These are phyloP conservation scores for Naematelia aurantialba DNA, from an alignment of 768 basidiomycete species.

Conservation along the genomic window DNA sequence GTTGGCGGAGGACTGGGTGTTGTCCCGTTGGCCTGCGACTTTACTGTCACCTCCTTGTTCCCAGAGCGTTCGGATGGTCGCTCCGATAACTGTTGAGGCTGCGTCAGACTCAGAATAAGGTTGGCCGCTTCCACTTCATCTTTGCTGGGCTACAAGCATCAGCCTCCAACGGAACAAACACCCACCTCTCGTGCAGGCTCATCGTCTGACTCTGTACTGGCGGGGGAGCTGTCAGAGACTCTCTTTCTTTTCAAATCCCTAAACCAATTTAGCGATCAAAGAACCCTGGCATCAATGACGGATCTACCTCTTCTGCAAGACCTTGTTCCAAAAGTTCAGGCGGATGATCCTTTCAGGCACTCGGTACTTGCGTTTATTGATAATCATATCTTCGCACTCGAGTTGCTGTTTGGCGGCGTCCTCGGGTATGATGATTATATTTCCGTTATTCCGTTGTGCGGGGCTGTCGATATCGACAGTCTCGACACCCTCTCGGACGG, in stretches of 20 bases:
- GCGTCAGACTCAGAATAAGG: slow-evolving; percentile 21
- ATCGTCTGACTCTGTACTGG: slow-evolving; percentile 3
- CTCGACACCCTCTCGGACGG: slow-evolving; percentile 64
- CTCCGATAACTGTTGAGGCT: background rate
- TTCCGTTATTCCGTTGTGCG: slow-evolving; percentile 80
- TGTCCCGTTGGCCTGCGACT: background rate
- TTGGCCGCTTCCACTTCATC: slow-evolving; percentile 37
- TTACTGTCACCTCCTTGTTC: no score
- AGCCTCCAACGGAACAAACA: background rate
- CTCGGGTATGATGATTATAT: slow-evolving; percentile 77
- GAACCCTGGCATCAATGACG: no score
- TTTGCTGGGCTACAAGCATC: slow-evolving; percentile 1
- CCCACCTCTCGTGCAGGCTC: background rate
- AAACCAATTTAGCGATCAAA: no score
- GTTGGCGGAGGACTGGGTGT: no score
- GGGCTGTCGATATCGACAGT: slow-evolving; percentile 73
- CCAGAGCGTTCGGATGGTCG: no score
- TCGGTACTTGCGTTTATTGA: slow-evolving; percentile 72
- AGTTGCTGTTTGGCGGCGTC: slow-evolving; percentile 51
- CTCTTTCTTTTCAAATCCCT: background rate
- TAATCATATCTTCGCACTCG: slow-evolving; percentile 43
- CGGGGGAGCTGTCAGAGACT: slow-evolving; percentile 12
- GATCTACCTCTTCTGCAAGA: slow-evolving; percentile 14
- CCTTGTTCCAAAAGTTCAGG: slow-evolving; percentile 91
- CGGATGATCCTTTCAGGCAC: slow-evolving; percentile 88